Base-by-base conservation (phyloP, 805 yeast genomes). In the Candida insectalens region DNA sequence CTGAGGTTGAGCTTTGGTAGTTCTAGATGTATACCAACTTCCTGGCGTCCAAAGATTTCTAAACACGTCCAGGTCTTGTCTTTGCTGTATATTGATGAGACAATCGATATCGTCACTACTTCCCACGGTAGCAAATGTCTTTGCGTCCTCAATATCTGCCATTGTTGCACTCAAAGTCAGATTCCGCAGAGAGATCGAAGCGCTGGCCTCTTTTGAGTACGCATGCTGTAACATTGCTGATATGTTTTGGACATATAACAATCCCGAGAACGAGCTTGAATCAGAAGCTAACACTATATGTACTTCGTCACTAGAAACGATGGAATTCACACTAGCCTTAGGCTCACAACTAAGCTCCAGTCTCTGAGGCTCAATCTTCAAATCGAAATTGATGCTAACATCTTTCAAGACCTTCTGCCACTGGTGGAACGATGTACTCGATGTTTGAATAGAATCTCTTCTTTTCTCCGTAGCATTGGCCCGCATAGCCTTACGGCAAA, bases 291-390 rank as follows among this genome's bases (percentile, higher is more conserved):
- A 42, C 32, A 73, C 71, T 23, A 84, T 43, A 16, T 66, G 70
- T n/a, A 84, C 69, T 0, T 80, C 77, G 15, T 76, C 80, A 16
- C 79, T 68, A 6, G 85, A 81, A 12, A 85, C 77, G 23, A 81
- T 72, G 0, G 96, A 94, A 25, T 85, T 87, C 2, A 92, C 92
- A 50, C 83, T 85, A 0, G 97, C 97, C 13, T 78, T 78, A 1
- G 98, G 98, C 40, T 83, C 89, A 65, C 98, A 92, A 44, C 94
- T 82, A 34, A 92, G 61, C 3, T 81, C 70, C 16, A 92, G 51
- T 29, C 70, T 71, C 51, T 92, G 98, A 22, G 77, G 71, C 15
- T 75, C 87, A 34, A 88, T 69, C 27, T 69, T 63, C 5, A 88
- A 42, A 1, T 80, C 74, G 35, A 82, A 55, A 33, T 73, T 74